Evolutionary conservation across 768 basidiomycete genomes (phyloP).

Genomic region (Nidularia pulvinata): DNA sequence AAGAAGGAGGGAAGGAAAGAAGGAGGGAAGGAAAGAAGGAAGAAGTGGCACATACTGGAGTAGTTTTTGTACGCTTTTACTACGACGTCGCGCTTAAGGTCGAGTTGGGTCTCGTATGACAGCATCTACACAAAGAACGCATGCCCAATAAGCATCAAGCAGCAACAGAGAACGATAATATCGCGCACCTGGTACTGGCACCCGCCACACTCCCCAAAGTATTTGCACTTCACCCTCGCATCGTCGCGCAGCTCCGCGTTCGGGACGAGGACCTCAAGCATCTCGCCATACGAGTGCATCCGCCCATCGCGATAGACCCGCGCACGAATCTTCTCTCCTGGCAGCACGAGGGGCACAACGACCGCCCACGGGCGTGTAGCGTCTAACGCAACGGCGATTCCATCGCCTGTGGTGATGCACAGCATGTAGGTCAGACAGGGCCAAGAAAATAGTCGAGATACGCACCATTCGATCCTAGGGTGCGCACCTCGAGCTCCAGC

Average conservation of each 20-base stretch:
- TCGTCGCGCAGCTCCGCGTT: slow-evolving; percentile 69
- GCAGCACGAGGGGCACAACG: slow-evolving; percentile 81
- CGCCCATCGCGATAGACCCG: slow-evolving; percentile 71
- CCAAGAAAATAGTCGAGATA: slow-evolving; percentile 4
- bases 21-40: background rate
- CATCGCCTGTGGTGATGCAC: slow-evolving; percentile 51
- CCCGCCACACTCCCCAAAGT: slow-evolving; percentile 89
- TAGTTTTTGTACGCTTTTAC: slow-evolving; percentile 83
- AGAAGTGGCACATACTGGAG: slow-evolving; percentile 41
- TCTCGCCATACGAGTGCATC: slow-evolving; percentile 76
- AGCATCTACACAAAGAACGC: slow-evolving; percentile 57
- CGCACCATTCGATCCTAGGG: slow-evolving; percentile 64
- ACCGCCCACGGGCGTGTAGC: slow-evolving; percentile 72
- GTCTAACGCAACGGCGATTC: slow-evolving; percentile 52
- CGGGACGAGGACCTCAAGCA: slow-evolving; percentile 63
- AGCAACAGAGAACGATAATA: background rate
- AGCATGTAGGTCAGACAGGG: background rate
- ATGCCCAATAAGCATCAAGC: background rate
- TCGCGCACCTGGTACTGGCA: slow-evolving; percentile 87
- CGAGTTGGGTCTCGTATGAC: slow-evolving; percentile 83
- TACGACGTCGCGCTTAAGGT: slow-evolving; percentile 85
- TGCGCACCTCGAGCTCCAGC: slow-evolving; percentile 64
- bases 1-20: slow-evolving; percentile 2
- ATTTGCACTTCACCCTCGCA: slow-evolving; percentile 69
- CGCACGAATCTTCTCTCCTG: slow-evolving; percentile 77